A percentile compares a stretch with the other conserved stretches of the same genome.
phyloP scores from a whole-genome alignment of 352 stramenopile species.

The Phytophthora megakarya region DNA sequence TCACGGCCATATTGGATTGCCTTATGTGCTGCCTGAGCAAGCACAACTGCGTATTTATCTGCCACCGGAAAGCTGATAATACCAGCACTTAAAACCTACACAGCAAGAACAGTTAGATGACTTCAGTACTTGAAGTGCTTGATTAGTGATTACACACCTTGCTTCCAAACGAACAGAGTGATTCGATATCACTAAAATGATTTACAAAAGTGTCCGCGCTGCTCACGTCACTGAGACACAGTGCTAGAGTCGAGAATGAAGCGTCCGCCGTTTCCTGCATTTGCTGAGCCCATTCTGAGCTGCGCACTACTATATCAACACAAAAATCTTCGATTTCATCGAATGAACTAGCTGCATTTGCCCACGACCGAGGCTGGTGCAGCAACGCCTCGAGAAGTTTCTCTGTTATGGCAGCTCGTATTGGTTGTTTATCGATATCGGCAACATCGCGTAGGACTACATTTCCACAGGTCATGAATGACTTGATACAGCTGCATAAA shows the following conservation, averaged over 20 bases:
- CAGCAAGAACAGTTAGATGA: conserved; percentile 10
- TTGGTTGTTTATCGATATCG: conserved; percentile 25
- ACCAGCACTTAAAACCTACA: conserved; percentile 26
- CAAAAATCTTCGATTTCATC: conserved; percentile 40
- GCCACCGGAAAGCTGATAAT: conserved; percentile 18
- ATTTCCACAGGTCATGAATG: conserved; percentile 15
- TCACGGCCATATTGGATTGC: conserved; percentile 24
- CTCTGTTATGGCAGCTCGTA: conserved; percentile 25
- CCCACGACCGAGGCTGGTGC: conserved; percentile 18
- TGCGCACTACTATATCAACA: conserved; percentile 16
- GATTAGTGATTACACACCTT: conserved; percentile 34
- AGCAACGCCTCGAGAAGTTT: conserved; percentile 33
- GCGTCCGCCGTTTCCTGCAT: conserved; percentile 24
- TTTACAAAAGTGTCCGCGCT: conserved; percentile 22
- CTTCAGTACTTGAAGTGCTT: background rate
- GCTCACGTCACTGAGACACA: conserved; percentile 20
- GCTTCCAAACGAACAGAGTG: conserved; percentile 31
- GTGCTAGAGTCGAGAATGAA: conserved; percentile 23
- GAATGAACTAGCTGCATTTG: conserved; percentile 13
- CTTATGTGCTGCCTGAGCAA: conserved; percentile 33
- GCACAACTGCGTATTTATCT: conserved; percentile 29
- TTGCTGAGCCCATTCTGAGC: conserved; percentile 26
- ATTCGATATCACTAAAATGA: conserved; percentile 22
- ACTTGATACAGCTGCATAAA: conserved; percentile 34
- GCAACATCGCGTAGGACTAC: conserved; percentile 22